Evolutionary conservation across 1,139 yeast species (phyloP).

Genomic region (Debaryomyces coudertii): DNA sequence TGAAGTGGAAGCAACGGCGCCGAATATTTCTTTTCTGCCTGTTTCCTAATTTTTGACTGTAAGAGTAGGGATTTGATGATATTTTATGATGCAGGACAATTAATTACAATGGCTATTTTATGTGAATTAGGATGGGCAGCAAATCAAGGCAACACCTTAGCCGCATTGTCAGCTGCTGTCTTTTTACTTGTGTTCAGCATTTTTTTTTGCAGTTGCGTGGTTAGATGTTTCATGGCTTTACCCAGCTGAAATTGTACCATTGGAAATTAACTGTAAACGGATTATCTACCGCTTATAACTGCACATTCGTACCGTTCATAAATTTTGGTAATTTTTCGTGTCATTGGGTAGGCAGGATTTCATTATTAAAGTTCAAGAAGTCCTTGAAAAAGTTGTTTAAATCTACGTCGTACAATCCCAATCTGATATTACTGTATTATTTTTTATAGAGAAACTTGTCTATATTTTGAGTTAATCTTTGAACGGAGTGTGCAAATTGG

Average conservation of each 20-base stretch:
- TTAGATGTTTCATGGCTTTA: conserved; percentile 58
- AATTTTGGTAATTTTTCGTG: too few species aligned
- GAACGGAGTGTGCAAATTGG: too few species aligned
- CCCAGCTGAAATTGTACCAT: conserved; percentile 62
- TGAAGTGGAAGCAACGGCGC: conserved; percentile 40
- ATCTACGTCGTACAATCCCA: too few species aligned
- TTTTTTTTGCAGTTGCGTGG: conserved; percentile 56
- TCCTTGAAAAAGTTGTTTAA: too few species aligned
- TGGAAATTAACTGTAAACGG: conserved; percentile 59
- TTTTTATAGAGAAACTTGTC: too few species aligned
- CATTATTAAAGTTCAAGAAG: too few species aligned
- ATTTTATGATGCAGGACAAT: conserved; percentile 56
- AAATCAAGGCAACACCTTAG: conserved; percentile 21
- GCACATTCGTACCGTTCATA: too few species aligned
- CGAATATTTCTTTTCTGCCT: conserved; percentile 45
- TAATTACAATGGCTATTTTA: conserved; percentile 34
- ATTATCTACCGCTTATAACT: conserved; percentile 47
- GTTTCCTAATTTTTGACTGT: conserved; percentile 51
- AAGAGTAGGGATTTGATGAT: conserved; percentile 51
- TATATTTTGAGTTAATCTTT: too few species aligned
- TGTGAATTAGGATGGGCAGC: conserved; percentile 34
- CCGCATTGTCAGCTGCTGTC: conserved; percentile 40
- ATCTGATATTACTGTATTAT: too few species aligned
- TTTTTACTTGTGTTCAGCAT: conserved; percentile 43
- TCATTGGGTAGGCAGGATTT: too few species aligned